Evolutionary conservation across 805 yeast species (phyloP), one percentile per base, ranked within the genome.

Genomic region (Torulaspora delbrueckii): DNA sequence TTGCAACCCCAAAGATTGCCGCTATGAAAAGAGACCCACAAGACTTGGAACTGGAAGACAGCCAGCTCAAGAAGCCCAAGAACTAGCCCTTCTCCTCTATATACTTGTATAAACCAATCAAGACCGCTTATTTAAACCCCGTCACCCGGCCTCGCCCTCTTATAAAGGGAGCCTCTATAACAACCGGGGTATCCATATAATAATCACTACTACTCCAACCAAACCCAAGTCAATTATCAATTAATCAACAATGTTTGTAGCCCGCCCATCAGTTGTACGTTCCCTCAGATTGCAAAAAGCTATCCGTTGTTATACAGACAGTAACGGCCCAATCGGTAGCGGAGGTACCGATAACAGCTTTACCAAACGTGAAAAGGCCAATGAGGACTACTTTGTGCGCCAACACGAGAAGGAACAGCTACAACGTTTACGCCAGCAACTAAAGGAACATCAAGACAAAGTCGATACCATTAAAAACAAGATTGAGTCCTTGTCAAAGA

Each of bases 391-490:
- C 60, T 90, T 81, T 74, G 75, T 89, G 69, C 86, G 80, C 71
- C 82, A 87, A 72, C 96, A 85, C 65, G 96, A 91, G 75, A 84
- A 83, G 65, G 96, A 88, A 69, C 88, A 84, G 74, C 75, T 89
- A 66, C 81, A 78, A 62, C 76, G 77, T 40, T 78, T 89, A 67
- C 84, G 75, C 67, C 88, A 84, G 66, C 78, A 84, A 62, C 75
- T 89, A 67, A 79, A 82, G 68, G 75, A 84, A 71, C 93, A 82
- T 66, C 82, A 81, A 75, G 75, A 78, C 52, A 76, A 79, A 62
- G 65, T 81, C 56, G 74, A 76, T 50, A 58, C 66, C 47, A 60
- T 78, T 59, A 77, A 77, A 66, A 67, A 73, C 52, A 74, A 76
- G 61, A 63, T 74, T 42, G 62, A 62, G 19, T 48, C 51, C 25